Conservation (phyloP, 139 green algal genomes). For the Picochlorum sp. region DNA sequence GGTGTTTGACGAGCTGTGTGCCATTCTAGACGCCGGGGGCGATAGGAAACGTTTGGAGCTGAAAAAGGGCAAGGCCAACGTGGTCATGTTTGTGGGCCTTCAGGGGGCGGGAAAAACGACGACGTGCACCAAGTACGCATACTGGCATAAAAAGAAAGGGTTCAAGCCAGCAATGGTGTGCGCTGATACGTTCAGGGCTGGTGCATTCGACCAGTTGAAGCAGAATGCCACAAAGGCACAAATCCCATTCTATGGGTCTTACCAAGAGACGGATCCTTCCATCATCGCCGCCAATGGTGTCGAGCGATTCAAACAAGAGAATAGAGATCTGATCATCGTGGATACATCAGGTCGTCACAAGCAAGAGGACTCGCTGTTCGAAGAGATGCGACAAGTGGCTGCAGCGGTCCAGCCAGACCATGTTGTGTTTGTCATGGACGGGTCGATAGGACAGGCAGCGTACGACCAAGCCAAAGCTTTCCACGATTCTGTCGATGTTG, state of each 20-base stretch:
- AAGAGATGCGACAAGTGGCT: constrained; percentile 88
- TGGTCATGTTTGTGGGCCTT: constrained; percentile 98
- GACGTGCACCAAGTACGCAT: constrained; percentile 96
- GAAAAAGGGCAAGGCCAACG: constrained; percentile 78
- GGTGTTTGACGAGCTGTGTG: constrained; percentile 83
- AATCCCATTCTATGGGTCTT: constrained; percentile 86
- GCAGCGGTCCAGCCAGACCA: constrained; percentile 68
- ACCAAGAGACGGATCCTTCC: constrained; percentile 93
- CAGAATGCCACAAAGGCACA: constrained; percentile 95
- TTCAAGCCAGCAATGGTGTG: constrained; percentile 95
- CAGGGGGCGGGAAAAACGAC: constrained; percentile 94
- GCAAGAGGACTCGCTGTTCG: constrained; percentile 95
- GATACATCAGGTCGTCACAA: constrained; percentile 94
- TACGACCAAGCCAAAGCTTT: constrained; percentile 97
- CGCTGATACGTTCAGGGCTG: constrained; percentile 95
- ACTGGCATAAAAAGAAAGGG: constrained; percentile 92
- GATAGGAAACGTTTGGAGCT: constrained; percentile 52
- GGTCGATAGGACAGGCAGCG: constrained; percentile 91
- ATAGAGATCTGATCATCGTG: constrained; percentile 94
- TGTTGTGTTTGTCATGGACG: constrained; percentile 99
- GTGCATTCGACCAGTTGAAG: constrained; percentile 95
- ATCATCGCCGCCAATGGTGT: constrained; percentile 88
- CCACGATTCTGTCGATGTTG: constrained; percentile 84
- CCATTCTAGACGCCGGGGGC: constrained; percentile 58
- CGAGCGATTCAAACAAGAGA: constrained; percentile 73